Percentiles rank a stretch among this genome's conserved stretches.
phyloP scores from a whole-genome alignment of 139 green algal genomes.

The Prasinococcaceae sp. region DNA sequence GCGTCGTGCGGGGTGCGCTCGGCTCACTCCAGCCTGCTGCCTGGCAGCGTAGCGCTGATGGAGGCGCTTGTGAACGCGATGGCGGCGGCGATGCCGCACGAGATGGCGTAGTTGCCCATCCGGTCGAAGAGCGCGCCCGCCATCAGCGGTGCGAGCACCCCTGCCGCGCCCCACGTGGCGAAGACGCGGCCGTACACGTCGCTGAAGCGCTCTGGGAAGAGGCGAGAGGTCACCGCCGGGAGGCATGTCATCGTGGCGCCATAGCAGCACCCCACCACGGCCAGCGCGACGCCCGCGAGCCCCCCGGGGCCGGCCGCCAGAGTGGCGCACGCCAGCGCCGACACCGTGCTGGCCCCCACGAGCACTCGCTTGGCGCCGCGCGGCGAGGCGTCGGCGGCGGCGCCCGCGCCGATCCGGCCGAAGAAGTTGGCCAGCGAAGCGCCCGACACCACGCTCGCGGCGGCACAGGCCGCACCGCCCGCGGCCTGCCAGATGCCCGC shows the following conservation, averaged over 20 bases:
- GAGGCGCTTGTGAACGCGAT: too few relatives aligned
- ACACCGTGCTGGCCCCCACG: background rate
- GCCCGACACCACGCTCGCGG: background rate
- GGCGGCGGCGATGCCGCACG: background rate
- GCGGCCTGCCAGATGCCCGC: background rate
- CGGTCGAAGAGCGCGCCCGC: background rate
- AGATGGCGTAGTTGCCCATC: background rate
- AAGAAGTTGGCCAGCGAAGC: background rate
- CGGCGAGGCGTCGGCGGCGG: background rate
- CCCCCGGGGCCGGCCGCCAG: background rate
- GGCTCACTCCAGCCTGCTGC: too few relatives aligned
- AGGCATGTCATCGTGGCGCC: background rate
- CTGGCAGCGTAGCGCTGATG: too few relatives aligned
- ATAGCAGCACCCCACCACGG: background rate
- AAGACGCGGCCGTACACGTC: background rate
- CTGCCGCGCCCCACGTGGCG: background rate
- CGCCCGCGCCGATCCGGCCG: background rate
- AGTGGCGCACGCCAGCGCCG: background rate
- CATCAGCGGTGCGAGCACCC: background rate
- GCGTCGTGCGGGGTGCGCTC: too few relatives aligned
- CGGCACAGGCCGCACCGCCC: too few relatives aligned
- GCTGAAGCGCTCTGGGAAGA: background rate
- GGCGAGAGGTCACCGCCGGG: background rate
- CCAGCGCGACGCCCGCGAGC: background rate
- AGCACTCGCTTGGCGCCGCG: background rate